Conservation (phyloP, 129 eudicot genomes). For the Silybum marianum region DNA sequence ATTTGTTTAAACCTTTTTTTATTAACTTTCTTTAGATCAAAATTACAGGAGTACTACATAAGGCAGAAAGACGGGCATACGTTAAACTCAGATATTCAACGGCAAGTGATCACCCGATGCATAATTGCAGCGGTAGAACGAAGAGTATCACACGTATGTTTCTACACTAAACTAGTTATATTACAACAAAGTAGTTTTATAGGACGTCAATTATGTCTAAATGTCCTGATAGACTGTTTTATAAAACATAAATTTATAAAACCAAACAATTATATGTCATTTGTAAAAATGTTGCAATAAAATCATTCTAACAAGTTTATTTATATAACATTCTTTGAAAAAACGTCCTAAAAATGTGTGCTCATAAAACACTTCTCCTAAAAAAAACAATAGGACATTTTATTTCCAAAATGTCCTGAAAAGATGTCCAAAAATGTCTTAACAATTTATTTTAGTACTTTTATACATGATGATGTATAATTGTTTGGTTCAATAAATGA, state of each 20-base stretch:
- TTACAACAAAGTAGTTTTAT: not conserved
- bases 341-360: no score
- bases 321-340: not conserved
- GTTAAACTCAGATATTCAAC: slow-evolving; percentile 49
- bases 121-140: slow-evolving; percentile 88
- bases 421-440: not conserved
- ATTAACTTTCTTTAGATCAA: not conserved
- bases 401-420: not conserved
- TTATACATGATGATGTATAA: not conserved
- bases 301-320: not conserved
- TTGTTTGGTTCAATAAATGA: not conserved
- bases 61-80: slow-evolving; percentile 63
- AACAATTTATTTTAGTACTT: not conserved
- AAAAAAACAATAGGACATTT: no score
- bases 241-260: no score
- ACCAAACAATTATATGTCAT: not conserved
- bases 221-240: not conserved
- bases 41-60: slow-evolving; percentile 77
- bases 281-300: not conserved
- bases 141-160: slow-evolving; percentile 67
- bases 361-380: not conserved
- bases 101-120: slow-evolving; percentile 55
- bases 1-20: not conserved
- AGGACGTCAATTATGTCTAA: not conserved
- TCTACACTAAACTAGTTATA: not conserved